Percentiles rank a stretch among this genome's conserved stretches.
phyloP scores from a whole-genome alignment of 768 basidiomycete genomes.

The Rhizopogon salebrosus region DNA sequence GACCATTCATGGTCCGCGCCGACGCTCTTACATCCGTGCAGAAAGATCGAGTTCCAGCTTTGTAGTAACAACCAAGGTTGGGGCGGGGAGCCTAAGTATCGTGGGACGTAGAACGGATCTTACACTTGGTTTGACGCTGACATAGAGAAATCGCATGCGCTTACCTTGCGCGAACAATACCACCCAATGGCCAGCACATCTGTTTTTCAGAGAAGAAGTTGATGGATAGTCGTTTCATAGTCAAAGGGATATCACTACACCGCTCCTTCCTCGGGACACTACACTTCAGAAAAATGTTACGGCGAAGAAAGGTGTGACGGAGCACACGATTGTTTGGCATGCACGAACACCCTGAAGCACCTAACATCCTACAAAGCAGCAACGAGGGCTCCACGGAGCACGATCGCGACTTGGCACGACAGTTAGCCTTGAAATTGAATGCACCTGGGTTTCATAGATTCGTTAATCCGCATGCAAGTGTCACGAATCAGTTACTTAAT shows the following conservation, averaged over 20 bases:
- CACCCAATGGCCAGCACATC: background rate
- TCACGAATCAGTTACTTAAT: no score
- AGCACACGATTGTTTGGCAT: constrained; percentile 1
- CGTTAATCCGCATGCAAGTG: no score
- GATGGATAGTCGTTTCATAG: background rate
- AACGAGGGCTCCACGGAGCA: no score
- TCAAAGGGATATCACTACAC: background rate
- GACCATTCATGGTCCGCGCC: background rate
- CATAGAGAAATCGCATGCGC: background rate
- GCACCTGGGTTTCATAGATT: no score
- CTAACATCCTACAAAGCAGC: no score
- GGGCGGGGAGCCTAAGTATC: background rate
- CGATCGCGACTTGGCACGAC: no score
- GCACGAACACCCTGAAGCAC: no score
- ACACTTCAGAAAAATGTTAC: background rate
- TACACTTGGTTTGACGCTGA: no score
- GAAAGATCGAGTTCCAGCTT: background rate
- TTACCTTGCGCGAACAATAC: background rate
- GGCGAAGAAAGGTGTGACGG: background rate
- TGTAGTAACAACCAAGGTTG: background rate
- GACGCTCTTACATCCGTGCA: no score
- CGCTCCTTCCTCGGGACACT: background rate
- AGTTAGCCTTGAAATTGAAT: no score
- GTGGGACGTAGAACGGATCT: background rate
- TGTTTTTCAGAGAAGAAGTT: background rate